Evolutionary conservation across 2,329 filamentous ascomycete species (phyloP), one percentile per base, ranked within the genome.

Genomic region (Scytalidium lignicola): DNA sequence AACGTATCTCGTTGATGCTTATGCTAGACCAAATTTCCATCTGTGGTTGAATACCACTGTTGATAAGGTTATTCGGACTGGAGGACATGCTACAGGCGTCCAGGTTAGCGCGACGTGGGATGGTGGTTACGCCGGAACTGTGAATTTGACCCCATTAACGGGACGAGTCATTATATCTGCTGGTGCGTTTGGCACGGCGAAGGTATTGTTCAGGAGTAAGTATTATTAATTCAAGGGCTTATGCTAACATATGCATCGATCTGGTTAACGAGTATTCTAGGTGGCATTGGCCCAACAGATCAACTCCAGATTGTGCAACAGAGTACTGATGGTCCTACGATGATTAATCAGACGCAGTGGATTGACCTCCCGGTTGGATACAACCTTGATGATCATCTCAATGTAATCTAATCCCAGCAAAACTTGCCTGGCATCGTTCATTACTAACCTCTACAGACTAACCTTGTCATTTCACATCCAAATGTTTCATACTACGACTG

Each of bases 101-200:
- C 80, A 88, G 60, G 74, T 87, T n/a, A 76, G 83, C 59, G 73
- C 76, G 43, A 71, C 70, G 47, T 65, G 68, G 21, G 63, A 70
- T 21, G 77, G 74, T 19, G 83, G 83, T 8, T 75, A 77, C 55
- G 72, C 70, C 21, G 81, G 83, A 3, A 76, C 75, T 8, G 73
- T 88, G 54, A 81, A 80, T 6, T 67, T 88, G 49, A 81, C 82
- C 19, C 59, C 73, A 3, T 65, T 68, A 32, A 78, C 75, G 12
- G 85, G 86, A 9, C 78, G 83, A 46, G 83, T 89, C 41, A 78
- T 89, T 56, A 69, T 88, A 26, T 78, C 85, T 17, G 79, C 83
- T 1, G 86, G 86, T 43, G 71, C 84, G 1, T 86, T 89, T 53
- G 83, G 83, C n/a, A 82, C 82, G 2, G 73, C 83, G 13, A 86